Evolutionary conservation across 2,329 filamentous ascomycete species (phyloP), one percentile per base, ranked within the genome.

Genomic region (Xylariaceae sp.): DNA sequence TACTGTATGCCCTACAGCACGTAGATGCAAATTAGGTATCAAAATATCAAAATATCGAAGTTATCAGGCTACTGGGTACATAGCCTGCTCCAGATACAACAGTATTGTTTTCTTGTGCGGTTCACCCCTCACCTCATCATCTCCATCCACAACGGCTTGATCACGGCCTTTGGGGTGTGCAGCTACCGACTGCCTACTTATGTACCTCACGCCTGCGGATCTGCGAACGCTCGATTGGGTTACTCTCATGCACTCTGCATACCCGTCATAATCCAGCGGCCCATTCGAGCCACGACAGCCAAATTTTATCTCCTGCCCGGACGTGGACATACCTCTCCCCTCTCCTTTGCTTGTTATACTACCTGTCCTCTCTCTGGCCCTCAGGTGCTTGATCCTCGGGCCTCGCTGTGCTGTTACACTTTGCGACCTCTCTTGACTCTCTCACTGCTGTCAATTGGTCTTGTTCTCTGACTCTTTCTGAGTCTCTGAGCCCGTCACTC

Each of bases 211-310:
- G 51, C 56, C 59, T 61, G 65, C 63, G 65, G 64, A 67, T 67
- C 65, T 67, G 63, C 65, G 61, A 65, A 62, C 56, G 47, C 62
- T 67, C 61, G 61, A 69, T 69, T 67, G 65, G 67, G 65, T 65
- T 66, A 66, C 64, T 51, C 60, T 63, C 65, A 63, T 67, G 65
- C 64, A 68, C 51, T 58, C 66, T 68, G 67, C 67, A 68, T 65
- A 67, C 64, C 65, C 65, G 63, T 63, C 52, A 53, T 43, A 63
- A 63, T 61, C 63, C 60, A 61, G 61, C 62, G 63, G 63, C 59
- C 63, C 61, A 70, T 70, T 70, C 67, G 68, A 70, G 68, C 68
- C 68, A 70, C 68, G 68, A 70, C 68, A 70, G 57, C 60, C 47
- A 62, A 62, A 55, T 61, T 65, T 60, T 58, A 55, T 55, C 58